phyloP scores from a whole-genome alignment of 352 stramenopile genomes.

The Phytophthora meadii region DNA sequence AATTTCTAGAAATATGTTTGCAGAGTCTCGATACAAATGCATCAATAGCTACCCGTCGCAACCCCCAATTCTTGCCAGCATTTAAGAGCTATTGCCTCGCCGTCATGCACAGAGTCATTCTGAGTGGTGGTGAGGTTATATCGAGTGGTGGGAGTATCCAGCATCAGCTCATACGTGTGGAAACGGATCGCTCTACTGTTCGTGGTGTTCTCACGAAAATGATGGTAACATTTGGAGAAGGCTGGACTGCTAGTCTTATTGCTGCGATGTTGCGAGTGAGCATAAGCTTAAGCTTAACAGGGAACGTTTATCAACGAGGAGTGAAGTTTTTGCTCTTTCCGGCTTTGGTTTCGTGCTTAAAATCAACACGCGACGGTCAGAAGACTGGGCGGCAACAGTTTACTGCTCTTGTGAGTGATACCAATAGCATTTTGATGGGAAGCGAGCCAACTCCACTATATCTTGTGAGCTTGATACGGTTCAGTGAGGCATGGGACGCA shows the following conservation, averaged over 20 bases:
- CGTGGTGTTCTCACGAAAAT: slow-evolving; percentile 31
- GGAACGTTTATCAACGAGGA: slow-evolving; percentile 24
- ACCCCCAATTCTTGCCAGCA: slow-evolving; percentile 29
- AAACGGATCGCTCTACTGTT: slow-evolving; percentile 30
- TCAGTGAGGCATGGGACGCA: slow-evolving; percentile 44
- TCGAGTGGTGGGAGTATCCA: slow-evolving; percentile 36
- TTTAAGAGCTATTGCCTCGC: slow-evolving; percentile 37
- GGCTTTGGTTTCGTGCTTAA: slow-evolving; percentile 36
- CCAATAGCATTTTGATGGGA: slow-evolving; percentile 30
- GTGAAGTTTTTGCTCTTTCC: slow-evolving; percentile 48
- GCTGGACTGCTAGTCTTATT: slow-evolving; percentile 36
- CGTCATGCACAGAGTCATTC: slow-evolving; percentile 33
- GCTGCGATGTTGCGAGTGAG: slow-evolving; percentile 28
- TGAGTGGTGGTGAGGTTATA: slow-evolving; percentile 42
- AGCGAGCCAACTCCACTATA: slow-evolving; percentile 35
- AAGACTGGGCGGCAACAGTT: slow-evolving; percentile 34
- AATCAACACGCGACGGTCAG: slow-evolving; percentile 9
- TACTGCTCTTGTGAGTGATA: slow-evolving; percentile 19
- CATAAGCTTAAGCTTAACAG: slow-evolving; percentile 9
- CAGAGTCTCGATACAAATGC: slow-evolving; percentile 3
- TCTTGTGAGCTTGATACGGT: slow-evolving; percentile 37
- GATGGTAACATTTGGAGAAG: slow-evolving; percentile 29
- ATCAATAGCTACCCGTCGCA: not conserved
- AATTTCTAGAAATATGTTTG: slow-evolving; percentile 37
- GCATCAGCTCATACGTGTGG: slow-evolving; percentile 19